phyloP scores from a whole-genome alignment of 2,329 filamentous ascomycete species.

The Sphaerostilbella broomeana region DNA sequence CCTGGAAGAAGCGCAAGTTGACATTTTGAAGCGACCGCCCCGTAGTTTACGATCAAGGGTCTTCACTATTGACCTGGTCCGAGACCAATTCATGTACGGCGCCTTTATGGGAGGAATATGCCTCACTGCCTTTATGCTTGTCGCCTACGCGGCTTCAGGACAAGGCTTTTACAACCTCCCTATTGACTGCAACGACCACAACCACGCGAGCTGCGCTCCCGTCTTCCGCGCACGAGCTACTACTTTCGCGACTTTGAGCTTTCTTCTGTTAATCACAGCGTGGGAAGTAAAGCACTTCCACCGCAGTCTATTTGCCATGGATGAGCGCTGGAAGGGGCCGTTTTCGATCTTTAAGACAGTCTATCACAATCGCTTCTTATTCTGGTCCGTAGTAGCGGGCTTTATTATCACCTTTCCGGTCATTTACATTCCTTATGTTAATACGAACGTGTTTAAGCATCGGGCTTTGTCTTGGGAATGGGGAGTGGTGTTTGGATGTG shows the following conservation, averaged over 20 bases:
- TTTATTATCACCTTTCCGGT: slow-evolving; percentile 56
- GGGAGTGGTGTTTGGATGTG: slow-evolving; percentile 57
- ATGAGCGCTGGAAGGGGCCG: slow-evolving; percentile 43
- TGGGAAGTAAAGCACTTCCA: slow-evolving; percentile 71
- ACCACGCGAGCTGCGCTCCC: slow-evolving; percentile 42
- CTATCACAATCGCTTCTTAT: slow-evolving; percentile 62
- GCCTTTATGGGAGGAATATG: slow-evolving; percentile 57
- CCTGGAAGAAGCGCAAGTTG: slow-evolving; percentile 60
- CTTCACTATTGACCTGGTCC: slow-evolving; percentile 58
- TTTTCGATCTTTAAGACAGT: slow-evolving; percentile 53
- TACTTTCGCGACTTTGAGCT: slow-evolving; percentile 63
- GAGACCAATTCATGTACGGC: slow-evolving; percentile 62
- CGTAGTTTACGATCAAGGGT: slow-evolving; percentile 54
- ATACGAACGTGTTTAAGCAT: slow-evolving; percentile 63
- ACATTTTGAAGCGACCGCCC: slow-evolving; percentile 61
- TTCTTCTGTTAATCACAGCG: slow-evolving; percentile 60
- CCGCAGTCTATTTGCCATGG: slow-evolving; percentile 62
- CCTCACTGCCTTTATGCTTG: slow-evolving; percentile 53
- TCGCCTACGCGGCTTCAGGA: slow-evolving; percentile 45
- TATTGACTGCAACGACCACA: slow-evolving; percentile 50
- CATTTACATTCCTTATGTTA: slow-evolving; percentile 62
- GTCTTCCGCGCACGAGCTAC: slow-evolving; percentile 61
- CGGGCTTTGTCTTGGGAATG: slow-evolving; percentile 64
- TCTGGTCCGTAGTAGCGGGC: slow-evolving; percentile 55
- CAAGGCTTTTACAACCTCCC: slow-evolving; percentile 45